Base-by-base conservation (phyloP, 1,284 basidiomycete genomes). In the Cystobasidium slooffiae region DNA sequence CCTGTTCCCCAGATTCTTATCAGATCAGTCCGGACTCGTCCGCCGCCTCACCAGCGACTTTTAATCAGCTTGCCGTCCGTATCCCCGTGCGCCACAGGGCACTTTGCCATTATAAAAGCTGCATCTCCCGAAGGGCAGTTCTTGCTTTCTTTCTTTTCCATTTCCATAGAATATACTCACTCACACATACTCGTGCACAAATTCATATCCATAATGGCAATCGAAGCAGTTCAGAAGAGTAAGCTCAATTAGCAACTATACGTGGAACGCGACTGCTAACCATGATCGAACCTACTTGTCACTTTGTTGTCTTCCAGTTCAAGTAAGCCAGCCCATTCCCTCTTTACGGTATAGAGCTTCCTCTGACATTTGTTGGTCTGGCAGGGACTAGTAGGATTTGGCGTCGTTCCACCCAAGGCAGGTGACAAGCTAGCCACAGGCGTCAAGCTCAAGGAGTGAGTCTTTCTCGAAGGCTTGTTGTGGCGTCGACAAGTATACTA, bases 391-490 rank as follows among this genome's bases (percentile, higher is more conserved):
- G 9, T 59, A 12, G 56, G 56, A 16, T 39, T 59, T 24, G 56
- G 56, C 7, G 37, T 59, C 16, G 31, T 59, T 10, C 56, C 56
- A 14, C 56, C 56, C 5, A 68, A 56, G 10, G 67, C 56, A 18
- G 68, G 68, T 46, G 55, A 59, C 55, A 69, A 69, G 55, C 53
- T 69, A n/a, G 44, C 39, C 8, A 69, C 68, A 8, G 68, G 68
- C 18, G 18, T 69, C 37, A 69, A 61, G 55, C 46, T 69, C 7
- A 69, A 69, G 44, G 68, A 69, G 68, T 69, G 16, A 59, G 56
- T 59, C 56, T 22, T 22, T 56, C n/a, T 37, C 31, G 53, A 20
- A 56, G 7, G 14, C 22, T 56, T 7, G 8, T 37, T 37, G 31
- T 56, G 31, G 31, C n/a, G 53, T 12, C 3, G 12, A 56, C 12